Percentiles rank a stretch among this genome's conserved stretches.
phyloP scores from a whole-genome alignment of 1,139 yeast genomes.

The Saccharomyces pastorianus region DNA sequence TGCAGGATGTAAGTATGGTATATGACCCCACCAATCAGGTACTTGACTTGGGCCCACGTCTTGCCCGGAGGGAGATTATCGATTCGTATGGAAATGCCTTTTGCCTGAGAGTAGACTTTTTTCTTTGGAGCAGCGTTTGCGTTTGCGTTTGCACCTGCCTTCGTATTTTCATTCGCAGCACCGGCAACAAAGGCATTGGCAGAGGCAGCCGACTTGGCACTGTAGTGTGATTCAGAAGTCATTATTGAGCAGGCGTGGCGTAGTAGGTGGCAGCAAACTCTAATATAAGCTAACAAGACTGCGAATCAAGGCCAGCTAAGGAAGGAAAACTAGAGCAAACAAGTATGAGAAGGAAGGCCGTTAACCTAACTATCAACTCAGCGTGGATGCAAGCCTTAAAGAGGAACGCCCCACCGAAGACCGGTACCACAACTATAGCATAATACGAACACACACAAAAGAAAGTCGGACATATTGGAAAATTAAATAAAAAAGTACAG shows the following conservation, averaged over 20 bases:
- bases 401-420: background rate
- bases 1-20: conserved; percentile 25
- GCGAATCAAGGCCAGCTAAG: background rate
- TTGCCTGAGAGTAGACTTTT: conserved; percentile 2
- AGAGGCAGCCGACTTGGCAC: background rate
- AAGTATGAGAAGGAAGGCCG: background rate
- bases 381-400: background rate
- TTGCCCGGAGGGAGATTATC: conserved; percentile 31
- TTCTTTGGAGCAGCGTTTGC: background rate
- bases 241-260: background rate
- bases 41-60: conserved; percentile 29
- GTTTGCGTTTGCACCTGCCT: too few species aligned
- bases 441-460: background rate
- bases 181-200: background rate
- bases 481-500: background rate
- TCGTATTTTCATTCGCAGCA: background rate
- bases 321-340: too few species aligned
- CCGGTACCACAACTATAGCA: background rate
- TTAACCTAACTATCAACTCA: background rate
- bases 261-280: background rate
- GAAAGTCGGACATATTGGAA: background rate
- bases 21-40: conserved; percentile 28
- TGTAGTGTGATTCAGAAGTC: background rate
- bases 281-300: background rate
- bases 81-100: conserved; percentile 15